Evolutionary conservation across 768 basidiomycete species (phyloP).

Genomic region (Panellus pusillus): DNA sequence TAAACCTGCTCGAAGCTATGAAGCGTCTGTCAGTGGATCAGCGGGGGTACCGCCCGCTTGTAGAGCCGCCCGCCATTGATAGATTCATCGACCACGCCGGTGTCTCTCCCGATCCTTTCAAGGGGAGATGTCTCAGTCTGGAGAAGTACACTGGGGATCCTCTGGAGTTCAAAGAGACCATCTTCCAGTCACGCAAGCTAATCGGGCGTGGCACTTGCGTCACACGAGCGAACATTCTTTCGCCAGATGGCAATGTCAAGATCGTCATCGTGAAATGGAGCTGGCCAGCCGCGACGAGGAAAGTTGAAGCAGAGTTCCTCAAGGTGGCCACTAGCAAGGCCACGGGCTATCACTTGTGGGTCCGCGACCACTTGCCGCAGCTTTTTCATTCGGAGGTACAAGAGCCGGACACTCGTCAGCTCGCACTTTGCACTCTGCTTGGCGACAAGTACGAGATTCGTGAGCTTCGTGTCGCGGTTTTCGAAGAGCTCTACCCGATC

Average conservation of each 20-base stretch:
- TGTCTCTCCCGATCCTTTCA: neutral
- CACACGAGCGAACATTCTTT: neutral
- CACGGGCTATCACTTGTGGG: neutral
- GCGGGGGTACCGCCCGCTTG: too few relatives aligned
- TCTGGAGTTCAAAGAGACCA: neutral
- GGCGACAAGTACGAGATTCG: neutral
- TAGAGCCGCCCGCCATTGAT: too few relatives aligned
- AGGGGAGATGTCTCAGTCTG: neutral
- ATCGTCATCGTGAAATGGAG: slow-evolving; percentile 10
- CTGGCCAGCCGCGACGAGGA: slow-evolving; percentile 2
- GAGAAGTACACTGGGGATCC: neutral
- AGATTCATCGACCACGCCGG: too few relatives aligned
- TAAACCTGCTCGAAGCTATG: too few relatives aligned
- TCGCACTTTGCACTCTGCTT: neutral
- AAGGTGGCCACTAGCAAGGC: neutral
- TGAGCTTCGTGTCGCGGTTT: neutral
- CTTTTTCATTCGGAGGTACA: slow-evolving; percentile 1
- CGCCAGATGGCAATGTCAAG: neutral
- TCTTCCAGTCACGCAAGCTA: neutral
- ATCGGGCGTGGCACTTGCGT: too few relatives aligned
- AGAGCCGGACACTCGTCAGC: neutral
- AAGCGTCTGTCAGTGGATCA: too few relatives aligned
- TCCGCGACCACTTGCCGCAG: slow-evolving; percentile 1
- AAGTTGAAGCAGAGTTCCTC: slow-evolving; percentile 1
- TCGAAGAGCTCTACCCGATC: too few relatives aligned